These are phyloP conservation scores for Cytauxzoon felis DNA, from an alignment of 169 alveolate genomes.

Conservation along the genomic window DNA sequence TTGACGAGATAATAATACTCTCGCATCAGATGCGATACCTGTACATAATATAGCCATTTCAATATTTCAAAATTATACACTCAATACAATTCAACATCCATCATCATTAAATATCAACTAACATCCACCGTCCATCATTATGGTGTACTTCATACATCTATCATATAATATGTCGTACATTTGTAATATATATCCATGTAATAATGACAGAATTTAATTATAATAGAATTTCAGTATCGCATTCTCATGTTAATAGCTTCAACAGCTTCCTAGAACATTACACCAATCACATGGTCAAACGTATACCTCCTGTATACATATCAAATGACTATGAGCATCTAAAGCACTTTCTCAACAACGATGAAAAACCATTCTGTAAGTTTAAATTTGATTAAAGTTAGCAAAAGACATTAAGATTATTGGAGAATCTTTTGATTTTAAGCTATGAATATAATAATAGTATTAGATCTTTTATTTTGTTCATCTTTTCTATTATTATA, in stretches of 20 bases:
- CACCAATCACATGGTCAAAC: slow-evolving; percentile 45
- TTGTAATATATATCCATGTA: not conserved
- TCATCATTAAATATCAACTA: too few relatives aligned
- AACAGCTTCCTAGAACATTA: slow-evolving; percentile 60
- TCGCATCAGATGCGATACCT: slow-evolving; percentile 59
- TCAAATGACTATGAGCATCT: slow-evolving; percentile 42
- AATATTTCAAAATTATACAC: not conserved
- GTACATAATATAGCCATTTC: slow-evolving; percentile 55
- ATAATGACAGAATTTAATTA: slow-evolving; percentile 41
- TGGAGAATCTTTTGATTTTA: too few relatives aligned
- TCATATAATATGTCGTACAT: too few relatives aligned
- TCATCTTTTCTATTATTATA: too few relatives aligned
- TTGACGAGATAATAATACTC: slow-evolving; percentile 59
- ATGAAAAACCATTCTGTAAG: slow-evolving; percentile 56
- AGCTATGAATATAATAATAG: too few relatives aligned
- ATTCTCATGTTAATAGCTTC: slow-evolving; percentile 62
- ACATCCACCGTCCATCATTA: too few relatives aligned
- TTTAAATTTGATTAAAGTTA: too few relatives aligned
- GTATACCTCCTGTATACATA: slow-evolving; percentile 64
- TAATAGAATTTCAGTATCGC: slow-evolving; percentile 36
- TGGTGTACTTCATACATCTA: too few relatives aligned
- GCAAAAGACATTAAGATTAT: too few relatives aligned
- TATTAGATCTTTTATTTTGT: too few relatives aligned
- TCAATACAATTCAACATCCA: too few relatives aligned
- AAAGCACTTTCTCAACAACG: slow-evolving; percentile 34